Percentiles rank a stretch among this genome's conserved stretches.
Conservation (phyloP, 192 early-diverging fungal genomes). For the Coemansia sp. region DNA sequence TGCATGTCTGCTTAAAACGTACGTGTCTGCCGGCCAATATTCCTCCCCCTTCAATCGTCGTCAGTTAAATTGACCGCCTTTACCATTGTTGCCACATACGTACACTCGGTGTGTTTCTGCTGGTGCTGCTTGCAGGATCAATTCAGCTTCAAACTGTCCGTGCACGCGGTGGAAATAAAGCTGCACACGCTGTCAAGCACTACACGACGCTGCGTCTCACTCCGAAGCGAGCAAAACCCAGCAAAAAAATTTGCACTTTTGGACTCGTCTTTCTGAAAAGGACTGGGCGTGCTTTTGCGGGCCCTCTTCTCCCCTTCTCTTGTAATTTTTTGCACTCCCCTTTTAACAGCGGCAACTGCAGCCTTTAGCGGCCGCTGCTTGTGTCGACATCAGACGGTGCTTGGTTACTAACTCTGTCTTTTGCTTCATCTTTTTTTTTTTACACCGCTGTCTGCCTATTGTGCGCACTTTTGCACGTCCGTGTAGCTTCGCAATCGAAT, state of each 20-base stretch:
- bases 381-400: neutral
- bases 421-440: neutral
- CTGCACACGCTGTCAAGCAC: neutral
- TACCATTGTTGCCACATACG: neutral
- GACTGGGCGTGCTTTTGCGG: neutral
- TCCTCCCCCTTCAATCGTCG: neutral
- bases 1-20: slow-evolving; percentile 10
- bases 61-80: neutral
- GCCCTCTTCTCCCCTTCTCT: neutral
- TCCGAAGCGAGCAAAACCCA: neutral
- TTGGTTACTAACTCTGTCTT: neutral
- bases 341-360: neutral
- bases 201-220: neutral
- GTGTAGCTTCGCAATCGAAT: neutral
- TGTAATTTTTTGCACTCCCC: neutral
- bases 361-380: neutral
- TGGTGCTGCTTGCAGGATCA: neutral
- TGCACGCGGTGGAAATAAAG: neutral
- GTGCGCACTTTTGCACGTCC: neutral
- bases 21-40: slow-evolving; percentile 6
- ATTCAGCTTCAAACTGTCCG: neutral
- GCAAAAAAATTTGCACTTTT: neutral
- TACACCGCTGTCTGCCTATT: neutral
- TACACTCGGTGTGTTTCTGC: neutral
- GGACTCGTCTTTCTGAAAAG: neutral